Percentiles rank a stretch among this genome's conserved stretches.
Conservation (phyloP, 768 basidiomycete species). For the Trametes cinnabarina region DNA sequence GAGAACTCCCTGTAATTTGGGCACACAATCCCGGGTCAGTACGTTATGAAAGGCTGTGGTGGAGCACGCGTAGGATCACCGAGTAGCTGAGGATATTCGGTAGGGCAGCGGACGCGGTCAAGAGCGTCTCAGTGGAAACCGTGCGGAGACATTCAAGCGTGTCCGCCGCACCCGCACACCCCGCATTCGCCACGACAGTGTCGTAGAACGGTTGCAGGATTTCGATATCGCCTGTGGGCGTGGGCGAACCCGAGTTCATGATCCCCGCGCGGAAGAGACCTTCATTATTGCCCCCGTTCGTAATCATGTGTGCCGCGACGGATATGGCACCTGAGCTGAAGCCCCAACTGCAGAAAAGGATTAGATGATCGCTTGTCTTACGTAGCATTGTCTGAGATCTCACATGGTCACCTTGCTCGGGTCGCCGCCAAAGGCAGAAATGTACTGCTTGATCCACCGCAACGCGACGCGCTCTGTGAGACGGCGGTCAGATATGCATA, state of each 20-base stretch:
- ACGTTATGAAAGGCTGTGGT: not conserved
- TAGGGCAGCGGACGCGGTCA: not conserved
- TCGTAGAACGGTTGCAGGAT: not conserved
- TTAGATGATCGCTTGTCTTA: constrained; percentile 23
- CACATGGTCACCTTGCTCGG: constrained; percentile 41
- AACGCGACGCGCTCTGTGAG: constrained; percentile 37
- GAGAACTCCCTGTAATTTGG: constrained; percentile 35
- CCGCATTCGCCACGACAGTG: constrained; percentile 1
- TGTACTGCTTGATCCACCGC: constrained; percentile 43
- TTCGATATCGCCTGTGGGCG: constrained; percentile 2
- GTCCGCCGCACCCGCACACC: constrained; percentile 8
- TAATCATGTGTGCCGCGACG: constrained; percentile 28
- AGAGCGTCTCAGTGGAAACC: constrained; percentile 11
- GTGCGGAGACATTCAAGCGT: constrained; percentile 19
- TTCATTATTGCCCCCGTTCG: constrained; percentile 22
- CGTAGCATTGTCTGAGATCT: not conserved
- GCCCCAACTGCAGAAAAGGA: constrained; percentile 30
- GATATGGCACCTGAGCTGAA: constrained; percentile 39
- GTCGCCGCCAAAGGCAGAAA: constrained; percentile 42
- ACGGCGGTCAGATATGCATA: constrained; percentile 12
- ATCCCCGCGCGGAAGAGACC: constrained; percentile 33
- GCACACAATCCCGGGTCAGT: not conserved
- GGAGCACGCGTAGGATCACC: constrained; percentile 33
- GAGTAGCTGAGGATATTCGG: not conserved
- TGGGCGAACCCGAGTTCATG: constrained; percentile 30